Base-by-base conservation (phyloP, 352 stramenopile genomes). In the Phytopythium oedochilum region DNA sequence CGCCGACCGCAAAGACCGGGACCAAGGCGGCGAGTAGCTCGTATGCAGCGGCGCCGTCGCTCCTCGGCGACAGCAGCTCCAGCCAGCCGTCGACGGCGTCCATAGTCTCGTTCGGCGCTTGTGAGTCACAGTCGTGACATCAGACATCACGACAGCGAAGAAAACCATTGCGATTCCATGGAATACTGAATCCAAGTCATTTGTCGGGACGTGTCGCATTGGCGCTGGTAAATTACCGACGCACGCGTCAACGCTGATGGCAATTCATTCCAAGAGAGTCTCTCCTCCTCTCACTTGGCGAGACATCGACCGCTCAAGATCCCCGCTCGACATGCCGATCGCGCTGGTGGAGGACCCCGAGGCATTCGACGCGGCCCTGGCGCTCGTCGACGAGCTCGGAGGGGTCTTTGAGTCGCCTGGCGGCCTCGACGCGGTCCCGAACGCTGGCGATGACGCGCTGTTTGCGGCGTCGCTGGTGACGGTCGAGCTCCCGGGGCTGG, bases 331-430 rank as follows among this genome's bases (percentile, higher is more conserved):
- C 29, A 68, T 74, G 66, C 23, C 45, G 38, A 64, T 71, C 28
- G 32, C 60, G 18, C 54, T 73, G 0, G 50, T 72, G 26, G 65
- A 73, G 9, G 65, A 67, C n/a, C 49, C 51, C 10, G 61, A 63
- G 35, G 45, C 58, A n/a, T 64, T 75, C 34, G 53, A 68, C 38
- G 67, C 64, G 17, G 67, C 64, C 15, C 54, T 75, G 42, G 48
- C 60, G 50, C 71, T 75, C 36, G 61, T 75, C 39, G 67, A 75
- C 45, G 60, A 63, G 47, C 39, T 53, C 34, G 3, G 52, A 34
- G 2, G 14, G 23, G 11, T 22, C 2, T 42, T 52, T 2, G 48
- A 63, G 29, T 34, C 29, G 29, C 5, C 29, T 5, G 29, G 5
- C 5, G 29, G 10, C 29, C 5, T 10, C 5, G 29, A 34, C 29